These are phyloP conservation scores for Barnettozyma botsteinii DNA, from an alignment of 805 yeast species.

Conservation along the genomic window DNA sequence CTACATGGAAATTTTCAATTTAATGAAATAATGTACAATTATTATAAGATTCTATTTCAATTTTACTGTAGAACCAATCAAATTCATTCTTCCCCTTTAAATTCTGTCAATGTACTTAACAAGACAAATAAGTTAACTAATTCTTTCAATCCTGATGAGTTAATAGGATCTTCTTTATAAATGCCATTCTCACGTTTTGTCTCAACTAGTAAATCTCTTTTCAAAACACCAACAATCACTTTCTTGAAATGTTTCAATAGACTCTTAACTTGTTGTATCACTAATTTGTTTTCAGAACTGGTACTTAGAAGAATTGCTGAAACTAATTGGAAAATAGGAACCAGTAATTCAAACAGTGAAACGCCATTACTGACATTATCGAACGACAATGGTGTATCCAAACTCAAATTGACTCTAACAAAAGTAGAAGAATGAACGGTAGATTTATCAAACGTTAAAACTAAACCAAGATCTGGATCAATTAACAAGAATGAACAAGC, in stretches of 20 bases:
- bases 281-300: slow-evolving; percentile 67
- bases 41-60: background rate
- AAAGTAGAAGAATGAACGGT: slow-evolving; percentile 26
- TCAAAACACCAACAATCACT: slow-evolving; percentile 56
- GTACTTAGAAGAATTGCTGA: slow-evolving; percentile 62
- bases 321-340: slow-evolving; percentile 70
- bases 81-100: slow-evolving; percentile 30
- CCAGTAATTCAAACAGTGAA: slow-evolving; percentile 60
- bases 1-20: background rate
- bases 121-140: slow-evolving; percentile 52
- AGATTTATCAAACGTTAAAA: slow-evolving; percentile 38
- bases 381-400: slow-evolving; percentile 46
- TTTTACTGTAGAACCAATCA: background rate
- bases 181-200: slow-evolving; percentile 24
- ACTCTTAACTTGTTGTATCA: slow-evolving; percentile 45
- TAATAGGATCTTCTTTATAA: slow-evolving; percentile 24
- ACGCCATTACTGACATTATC: slow-evolving; percentile 29
- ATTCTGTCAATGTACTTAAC: slow-evolving; percentile 44
- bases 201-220: slow-evolving; percentile 43
- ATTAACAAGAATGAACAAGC: slow-evolving; percentile 50
- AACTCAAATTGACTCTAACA: slow-evolving; percentile 40
- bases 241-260: slow-evolving; percentile 48
- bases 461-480: slow-evolving; percentile 79
- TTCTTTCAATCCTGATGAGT: slow-evolving; percentile 38
- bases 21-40: slow-evolving; percentile 5